A percentile compares a stretch with the other conserved stretches of the same genome.
These are phyloP conservation scores for Apium graveolens DNA, from an alignment of 129 eudicot genomes.

Conservation along the genomic window DNA sequence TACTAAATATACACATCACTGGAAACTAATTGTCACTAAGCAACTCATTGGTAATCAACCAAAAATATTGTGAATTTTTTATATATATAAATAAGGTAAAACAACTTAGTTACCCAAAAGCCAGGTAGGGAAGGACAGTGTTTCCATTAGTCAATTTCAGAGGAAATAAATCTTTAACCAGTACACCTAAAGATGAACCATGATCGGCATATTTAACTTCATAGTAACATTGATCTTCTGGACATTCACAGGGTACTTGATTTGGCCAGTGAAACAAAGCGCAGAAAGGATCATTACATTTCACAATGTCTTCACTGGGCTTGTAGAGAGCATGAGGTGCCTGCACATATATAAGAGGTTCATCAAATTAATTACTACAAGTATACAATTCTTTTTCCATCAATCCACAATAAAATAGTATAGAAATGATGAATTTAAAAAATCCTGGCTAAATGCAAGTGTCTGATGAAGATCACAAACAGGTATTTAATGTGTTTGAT, in stretches of 20 bases:
- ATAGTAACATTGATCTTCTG: conserved; percentile 82
- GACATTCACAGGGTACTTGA: conserved; percentile 27
- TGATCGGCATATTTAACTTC: conserved; percentile 70
- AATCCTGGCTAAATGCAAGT: background rate
- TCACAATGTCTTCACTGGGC: conserved; percentile 49
- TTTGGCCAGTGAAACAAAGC: conserved; percentile 51
- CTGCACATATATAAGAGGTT: conserved; percentile 23
- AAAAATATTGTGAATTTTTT: background rate
- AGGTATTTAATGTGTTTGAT: background rate
- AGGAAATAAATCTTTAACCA: conserved; percentile 59
- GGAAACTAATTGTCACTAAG: background rate
- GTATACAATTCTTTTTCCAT: too few species aligned
- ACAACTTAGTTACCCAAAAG: conserved; percentile 61
- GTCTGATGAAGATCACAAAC: too few species aligned
- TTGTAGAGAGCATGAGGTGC: conserved; percentile 83
- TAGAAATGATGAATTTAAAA: too few species aligned
- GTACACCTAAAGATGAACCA: conserved; percentile 79
- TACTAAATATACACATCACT: background rate
- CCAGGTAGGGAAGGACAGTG: conserved; percentile 38
- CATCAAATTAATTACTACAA: too few species aligned
- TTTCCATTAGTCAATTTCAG: conserved; percentile 51
- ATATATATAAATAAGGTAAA: background rate
- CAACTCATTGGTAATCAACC: background rate
- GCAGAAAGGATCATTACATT: conserved; percentile 68
- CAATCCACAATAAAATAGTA: too few species aligned